Base-by-base conservation (phyloP, 108 stramenopile genomes). In the Fragilaria crotonensis region DNA sequence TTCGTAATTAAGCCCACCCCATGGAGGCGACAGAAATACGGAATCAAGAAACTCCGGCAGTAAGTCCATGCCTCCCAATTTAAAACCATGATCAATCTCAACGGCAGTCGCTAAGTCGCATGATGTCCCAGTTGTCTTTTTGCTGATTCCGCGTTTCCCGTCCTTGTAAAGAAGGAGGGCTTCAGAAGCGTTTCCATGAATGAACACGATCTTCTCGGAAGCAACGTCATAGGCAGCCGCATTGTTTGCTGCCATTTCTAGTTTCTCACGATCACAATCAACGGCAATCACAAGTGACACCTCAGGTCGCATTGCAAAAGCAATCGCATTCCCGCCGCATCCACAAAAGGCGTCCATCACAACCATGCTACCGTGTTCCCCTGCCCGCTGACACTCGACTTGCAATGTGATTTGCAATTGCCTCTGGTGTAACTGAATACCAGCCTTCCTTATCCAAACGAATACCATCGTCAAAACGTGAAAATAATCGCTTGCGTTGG, bases 361-460 rank as follows among this genome's bases (percentile, higher is more conserved):
- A 19, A 94, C 83, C 50, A 85, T 68, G 1, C 61, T 57, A 31
- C 55, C 60, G 30, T 68, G 29, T 25, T 49, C 44, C 26, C 57
- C 55, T 5, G 23, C 5, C 0, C 44, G 20, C 50, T 62, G n/a
- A 22, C 19, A 76, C 64, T n/a, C 68, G 68, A 2, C 58, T 30
- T 20, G 91, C 95, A 18, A 96, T 84, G 50, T 97, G 91, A 59
- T 83, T 74, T 23, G 95, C 94, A 57, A 97, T 95, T 4, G 74
- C 67, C 75, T 98, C 97, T 1, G 95, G 95, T 1, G 97, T 98
- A 3, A 97, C 95, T 0, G 95, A 96, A 68, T 83, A 98, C 97
- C 97, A 98, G 14, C 93, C 89, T 73, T 98, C 95, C 25, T 27
- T 18, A 80, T 98, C 97, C 33, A 98, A 67, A 56, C 71, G 72